These are phyloP conservation scores for Rhodosorus marinus DNA, from an alignment of 23 red algal genomes.

Conservation along the genomic window DNA sequence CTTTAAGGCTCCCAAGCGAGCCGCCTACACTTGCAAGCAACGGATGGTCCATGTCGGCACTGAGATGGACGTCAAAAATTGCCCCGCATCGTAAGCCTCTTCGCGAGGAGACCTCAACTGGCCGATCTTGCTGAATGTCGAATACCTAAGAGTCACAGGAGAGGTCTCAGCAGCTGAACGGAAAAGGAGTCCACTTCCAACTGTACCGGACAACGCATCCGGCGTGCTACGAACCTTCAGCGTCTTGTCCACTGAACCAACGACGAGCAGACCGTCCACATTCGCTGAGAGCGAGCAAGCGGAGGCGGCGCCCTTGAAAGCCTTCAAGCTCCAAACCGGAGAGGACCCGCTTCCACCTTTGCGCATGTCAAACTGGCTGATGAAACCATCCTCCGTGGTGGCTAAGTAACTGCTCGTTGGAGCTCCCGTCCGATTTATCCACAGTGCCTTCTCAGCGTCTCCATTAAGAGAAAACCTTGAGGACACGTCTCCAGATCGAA, in stretches of 20 bases:
- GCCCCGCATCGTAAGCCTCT: too few species aligned
- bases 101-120: too few species aligned
- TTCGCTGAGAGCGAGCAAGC: slow-evolving; percentile 16
- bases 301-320: slow-evolving; percentile 30
- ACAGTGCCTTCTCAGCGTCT: slow-evolving; percentile 25
- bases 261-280: slow-evolving; percentile 46
- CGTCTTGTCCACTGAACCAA: slow-evolving; percentile 58
- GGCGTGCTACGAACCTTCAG: slow-evolving; percentile 45
- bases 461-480: slow-evolving; percentile 5
- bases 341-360: background rate
- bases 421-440: slow-evolving; percentile 16
- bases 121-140: too few species aligned
- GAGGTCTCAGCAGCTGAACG: too few species aligned
- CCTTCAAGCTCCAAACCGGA: slow-evolving; percentile 11
- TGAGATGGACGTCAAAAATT: too few species aligned
- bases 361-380: slow-evolving; percentile 44
- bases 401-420: slow-evolving; percentile 5
- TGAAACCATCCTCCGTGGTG: slow-evolving; percentile 51
- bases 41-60: too few species aligned
- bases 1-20: too few species aligned
- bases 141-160: too few species aligned
- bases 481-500: slow-evolving; percentile 15
- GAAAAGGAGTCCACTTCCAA: too few species aligned
- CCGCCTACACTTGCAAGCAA: too few species aligned
- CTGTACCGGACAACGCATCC: background rate